Base-by-base conservation (phyloP, 768 basidiomycete genomes). In the Rhodotorula kratochvilovae region DNA sequence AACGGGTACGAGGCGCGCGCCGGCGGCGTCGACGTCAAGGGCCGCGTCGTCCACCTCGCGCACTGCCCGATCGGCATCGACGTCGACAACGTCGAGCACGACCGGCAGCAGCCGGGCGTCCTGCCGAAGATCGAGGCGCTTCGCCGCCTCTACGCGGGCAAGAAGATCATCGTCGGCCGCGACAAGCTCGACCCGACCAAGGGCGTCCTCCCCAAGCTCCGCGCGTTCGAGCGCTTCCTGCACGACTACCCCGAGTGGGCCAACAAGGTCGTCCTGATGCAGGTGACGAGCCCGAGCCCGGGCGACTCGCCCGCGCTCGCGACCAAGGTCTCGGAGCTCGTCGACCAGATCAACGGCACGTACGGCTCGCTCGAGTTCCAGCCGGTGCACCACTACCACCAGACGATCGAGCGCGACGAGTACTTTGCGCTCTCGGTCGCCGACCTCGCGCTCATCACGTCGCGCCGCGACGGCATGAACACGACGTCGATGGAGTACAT, bases 131-230 rank as follows among this genome's bases (percentile, higher is more conserved):
- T 95, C 27, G 90, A 90, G 58, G 89, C 92, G 3, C 85, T 98
- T 0, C 83, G 87, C 36, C 84, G 87, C 29, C 81, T 97, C 23
- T 99, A 99, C 80, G 88, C 91, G 74, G 91, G 90, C 72, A 97
- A 97, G 85, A 97, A 97, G 85, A 97, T 99, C 78, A 93, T 99
- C 67, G 90, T 98, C 21, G 95, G 92, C 27, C 85, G 95, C 15
- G 95, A 99, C 81, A 99, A 99, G 83, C 85, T 98, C 53, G 95
- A 98, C 78, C 91, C 93, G n/a, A 93, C 96, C 77, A 97, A 97
- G 82, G 95, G 95, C 55, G 91, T 99, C 33, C 82, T 97, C 73
- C 94, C 98, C 82, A 99, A 99, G 90, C 86, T 99, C 48, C 90
- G 91, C 60, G 94, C 94, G 0, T 99, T 97, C 77, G 90, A 97